These are phyloP conservation scores for Rhinocladiella mackenziei DNA, from an alignment of 2,329 filamentous ascomycete genomes.

Conservation along the genomic window DNA sequence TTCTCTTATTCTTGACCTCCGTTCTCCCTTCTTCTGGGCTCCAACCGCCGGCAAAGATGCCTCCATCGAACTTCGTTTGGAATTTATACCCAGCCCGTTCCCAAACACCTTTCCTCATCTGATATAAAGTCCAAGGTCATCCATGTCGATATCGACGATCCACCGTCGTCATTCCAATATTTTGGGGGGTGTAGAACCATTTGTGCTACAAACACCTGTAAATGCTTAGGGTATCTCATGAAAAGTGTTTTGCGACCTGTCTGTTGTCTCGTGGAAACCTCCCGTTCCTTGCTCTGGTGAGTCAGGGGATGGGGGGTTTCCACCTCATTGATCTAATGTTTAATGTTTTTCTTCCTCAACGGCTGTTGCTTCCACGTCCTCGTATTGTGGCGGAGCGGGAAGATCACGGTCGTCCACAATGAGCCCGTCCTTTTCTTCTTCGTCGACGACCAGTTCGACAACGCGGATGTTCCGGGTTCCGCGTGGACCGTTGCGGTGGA, in stretches of 20 bases:
- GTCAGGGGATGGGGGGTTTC: neutral
- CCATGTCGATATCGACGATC: too few relatives aligned
- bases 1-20: too few relatives aligned
- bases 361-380: conserved; percentile 28
- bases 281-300: neutral
- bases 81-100: too few relatives aligned
- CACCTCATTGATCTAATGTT: neutral
- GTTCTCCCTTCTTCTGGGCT: too few relatives aligned
- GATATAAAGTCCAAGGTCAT: too few relatives aligned
- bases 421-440: conserved; percentile 42
- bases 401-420: conserved; percentile 35
- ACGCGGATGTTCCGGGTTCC: conserved; percentile 33
- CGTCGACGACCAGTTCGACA: conserved; percentile 29
- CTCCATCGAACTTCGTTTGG: too few relatives aligned
- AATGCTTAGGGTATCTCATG: conserved; percentile 20
- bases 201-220: conserved; percentile 18
- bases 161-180: too few relatives aligned
- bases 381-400: conserved; percentile 38
- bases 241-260: conserved; percentile 2
- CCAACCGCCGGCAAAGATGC: too few relatives aligned
- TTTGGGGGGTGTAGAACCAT: too few relatives aligned
- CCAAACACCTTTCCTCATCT: too few relatives aligned
- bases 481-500: conserved; percentile 32
- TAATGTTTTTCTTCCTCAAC: conserved; percentile 31
- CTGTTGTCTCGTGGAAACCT: neutral